Percentiles rank a stretch among this genome's conserved stretches.
Evolutionary conservation across 2,329 filamentous ascomycete species (phyloP).

Genomic region (Colletotrichum sp.): DNA sequence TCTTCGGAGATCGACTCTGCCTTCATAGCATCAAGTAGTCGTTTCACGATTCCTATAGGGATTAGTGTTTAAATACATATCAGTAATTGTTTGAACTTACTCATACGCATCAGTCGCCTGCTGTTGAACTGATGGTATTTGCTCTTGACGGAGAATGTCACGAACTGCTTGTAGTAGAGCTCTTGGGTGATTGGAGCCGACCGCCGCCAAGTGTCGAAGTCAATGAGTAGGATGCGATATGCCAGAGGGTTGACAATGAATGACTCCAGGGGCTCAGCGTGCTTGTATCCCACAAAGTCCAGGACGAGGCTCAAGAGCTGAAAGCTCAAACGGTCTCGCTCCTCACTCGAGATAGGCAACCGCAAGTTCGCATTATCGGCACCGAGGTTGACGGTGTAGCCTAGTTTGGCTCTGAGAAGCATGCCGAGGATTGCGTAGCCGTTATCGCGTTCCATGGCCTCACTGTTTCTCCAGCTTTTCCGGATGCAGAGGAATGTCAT

Average conservation of each 20-base stretch:
- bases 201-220: constrained; percentile 91
- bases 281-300: constrained; percentile 87
- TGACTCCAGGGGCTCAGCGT: constrained; percentile 79
- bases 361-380: constrained; percentile 34
- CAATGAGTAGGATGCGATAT: constrained; percentile 89
- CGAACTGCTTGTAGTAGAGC: constrained; percentile 92
- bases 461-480: constrained; percentile 95
- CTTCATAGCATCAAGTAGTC: constrained; percentile 88
- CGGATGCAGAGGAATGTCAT: constrained; percentile 86
- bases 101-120: constrained; percentile 85
- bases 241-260: constrained; percentile 96
- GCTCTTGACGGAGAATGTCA: constrained; percentile 86
- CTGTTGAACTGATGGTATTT: constrained; percentile 93
- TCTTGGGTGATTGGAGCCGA: constrained; percentile 79
- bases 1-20: constrained; percentile 77
- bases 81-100: constrained; percentile 55
- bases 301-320: constrained; percentile 79
- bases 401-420: constrained; percentile 83
- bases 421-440: constrained; percentile 89
- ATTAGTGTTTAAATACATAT: background rate
- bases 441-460: constrained; percentile 96
- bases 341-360: constrained; percentile 53
- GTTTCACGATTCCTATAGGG: constrained; percentile 80
- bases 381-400: constrained; percentile 44
- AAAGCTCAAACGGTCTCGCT: constrained; percentile 61